These are phyloP conservation scores for Backusella parvicylindrica DNA, from an alignment of 192 early-diverging fungal species.

Conservation along the genomic window DNA sequence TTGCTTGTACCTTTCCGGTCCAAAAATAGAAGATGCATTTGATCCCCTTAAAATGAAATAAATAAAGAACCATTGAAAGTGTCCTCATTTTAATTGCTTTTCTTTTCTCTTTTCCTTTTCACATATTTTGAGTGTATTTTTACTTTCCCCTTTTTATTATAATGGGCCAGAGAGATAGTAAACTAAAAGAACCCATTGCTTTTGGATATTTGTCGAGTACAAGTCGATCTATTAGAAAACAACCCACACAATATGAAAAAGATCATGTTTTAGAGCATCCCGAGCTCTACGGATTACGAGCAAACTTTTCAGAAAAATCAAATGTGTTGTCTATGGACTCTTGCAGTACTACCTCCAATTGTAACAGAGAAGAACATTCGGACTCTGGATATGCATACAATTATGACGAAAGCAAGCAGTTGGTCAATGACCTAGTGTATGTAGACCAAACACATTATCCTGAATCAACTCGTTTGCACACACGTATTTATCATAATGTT, in stretches of 20 bases:
- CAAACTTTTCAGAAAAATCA: not conserved
- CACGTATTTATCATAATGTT: not conserved
- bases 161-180: not conserved
- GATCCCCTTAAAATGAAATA: not conserved
- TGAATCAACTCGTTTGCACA: not conserved
- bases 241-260: not conserved
- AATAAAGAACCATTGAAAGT: not conserved
- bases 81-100: not conserved
- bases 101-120: conserved; percentile 1
- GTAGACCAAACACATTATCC: conserved; percentile 18
- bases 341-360: not conserved
- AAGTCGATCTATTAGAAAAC: not conserved
- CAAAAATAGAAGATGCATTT: conserved; percentile 5
- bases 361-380: not conserved
- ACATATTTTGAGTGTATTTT: not conserved
- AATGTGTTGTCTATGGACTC: not conserved
- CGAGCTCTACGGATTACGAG: not conserved
- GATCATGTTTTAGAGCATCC: not conserved
- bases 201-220: not conserved
- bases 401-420: conserved; percentile 4
- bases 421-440: conserved; percentile 15
- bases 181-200: not conserved
- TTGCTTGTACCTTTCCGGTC: not conserved
- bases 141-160: not conserved
- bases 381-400: conserved; percentile 9